These are phyloP conservation scores for Fusarium bulbicola DNA, from an alignment of 2,329 filamentous ascomycete species.

Conservation along the genomic window DNA sequence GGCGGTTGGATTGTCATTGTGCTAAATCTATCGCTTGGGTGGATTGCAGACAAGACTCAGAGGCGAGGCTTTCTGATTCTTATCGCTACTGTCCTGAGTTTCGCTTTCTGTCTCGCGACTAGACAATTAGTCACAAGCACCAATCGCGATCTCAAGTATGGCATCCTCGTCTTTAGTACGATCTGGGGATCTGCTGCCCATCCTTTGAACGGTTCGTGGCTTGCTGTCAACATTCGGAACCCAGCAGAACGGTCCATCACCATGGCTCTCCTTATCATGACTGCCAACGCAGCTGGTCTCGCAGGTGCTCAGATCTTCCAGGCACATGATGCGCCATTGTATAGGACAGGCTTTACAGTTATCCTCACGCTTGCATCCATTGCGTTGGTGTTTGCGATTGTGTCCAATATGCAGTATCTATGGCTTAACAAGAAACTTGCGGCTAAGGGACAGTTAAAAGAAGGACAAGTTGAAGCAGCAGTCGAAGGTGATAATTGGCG, in stretches of 20 bases:
- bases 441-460: accelerated
- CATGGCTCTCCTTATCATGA: background rate
- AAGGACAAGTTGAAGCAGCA: background rate
- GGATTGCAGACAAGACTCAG: background rate
- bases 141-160: background rate
- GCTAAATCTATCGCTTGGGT: background rate
- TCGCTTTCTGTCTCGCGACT: background rate
- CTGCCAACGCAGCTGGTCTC: background rate
- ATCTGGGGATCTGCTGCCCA: background rate
- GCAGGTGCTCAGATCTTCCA: background rate
- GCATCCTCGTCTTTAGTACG: background rate
- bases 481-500: background rate
- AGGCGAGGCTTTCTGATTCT: background rate
- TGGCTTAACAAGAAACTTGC: background rate
- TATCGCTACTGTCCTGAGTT: background rate
- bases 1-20: background rate
- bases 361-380: background rate
- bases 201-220: background rate
- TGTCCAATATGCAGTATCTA: background rate
- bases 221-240: background rate
- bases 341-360: background rate
- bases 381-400: background rate
- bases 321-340: background rate
- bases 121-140: background rate
- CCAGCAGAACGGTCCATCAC: background rate